A percentile compares a stretch with the other conserved stretches of the same genome.
These are phyloP conservation scores for Huntiella savannae DNA, from an alignment of 2,329 filamentous ascomycete genomes.

Conservation along the genomic window DNA sequence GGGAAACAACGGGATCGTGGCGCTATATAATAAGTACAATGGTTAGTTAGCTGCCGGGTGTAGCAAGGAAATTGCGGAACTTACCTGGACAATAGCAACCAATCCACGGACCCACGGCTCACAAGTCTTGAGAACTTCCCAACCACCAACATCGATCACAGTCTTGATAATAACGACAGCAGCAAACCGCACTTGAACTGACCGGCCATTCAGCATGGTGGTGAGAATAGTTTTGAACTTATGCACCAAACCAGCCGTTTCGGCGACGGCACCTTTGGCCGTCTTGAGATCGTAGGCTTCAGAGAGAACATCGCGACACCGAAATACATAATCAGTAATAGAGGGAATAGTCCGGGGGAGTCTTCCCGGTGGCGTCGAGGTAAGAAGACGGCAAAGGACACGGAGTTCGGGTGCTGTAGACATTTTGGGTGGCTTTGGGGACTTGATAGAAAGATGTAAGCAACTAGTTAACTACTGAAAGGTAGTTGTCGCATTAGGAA, in stretches of 20 bases:
- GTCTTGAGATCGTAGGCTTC: constrained; percentile 38
- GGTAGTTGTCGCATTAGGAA: background rate
- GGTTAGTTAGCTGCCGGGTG: background rate
- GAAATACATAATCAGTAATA: constrained; percentile 41
- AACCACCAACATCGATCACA: constrained; percentile 63
- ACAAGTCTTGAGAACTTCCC: constrained; percentile 56
- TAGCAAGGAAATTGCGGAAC: constrained; percentile 11
- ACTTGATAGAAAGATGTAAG: background rate
- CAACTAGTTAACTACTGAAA: too few relatives aligned
- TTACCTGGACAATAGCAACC: constrained; percentile 53
- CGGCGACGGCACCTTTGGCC: constrained; percentile 40
- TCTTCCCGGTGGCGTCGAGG: constrained; percentile 50
- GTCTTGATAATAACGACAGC: constrained; percentile 66
- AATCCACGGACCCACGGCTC: constrained; percentile 63
- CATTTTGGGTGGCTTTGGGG: constrained; percentile 14
- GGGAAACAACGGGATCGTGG: constrained; percentile 54
- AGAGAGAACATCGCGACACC: constrained; percentile 43
- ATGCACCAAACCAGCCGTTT: constrained; percentile 53
- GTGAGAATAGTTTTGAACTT: constrained; percentile 64
- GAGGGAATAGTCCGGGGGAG: constrained; percentile 55
- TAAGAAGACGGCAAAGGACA: constrained; percentile 49
- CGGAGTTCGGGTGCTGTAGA: constrained; percentile 37
- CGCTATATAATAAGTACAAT: constrained; percentile 31
- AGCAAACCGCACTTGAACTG: constrained; percentile 53
- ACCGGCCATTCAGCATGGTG: constrained; percentile 60